These are phyloP conservation scores for Gymnopilus dilepis DNA, from an alignment of 768 basidiomycete species.

Conservation along the genomic window DNA sequence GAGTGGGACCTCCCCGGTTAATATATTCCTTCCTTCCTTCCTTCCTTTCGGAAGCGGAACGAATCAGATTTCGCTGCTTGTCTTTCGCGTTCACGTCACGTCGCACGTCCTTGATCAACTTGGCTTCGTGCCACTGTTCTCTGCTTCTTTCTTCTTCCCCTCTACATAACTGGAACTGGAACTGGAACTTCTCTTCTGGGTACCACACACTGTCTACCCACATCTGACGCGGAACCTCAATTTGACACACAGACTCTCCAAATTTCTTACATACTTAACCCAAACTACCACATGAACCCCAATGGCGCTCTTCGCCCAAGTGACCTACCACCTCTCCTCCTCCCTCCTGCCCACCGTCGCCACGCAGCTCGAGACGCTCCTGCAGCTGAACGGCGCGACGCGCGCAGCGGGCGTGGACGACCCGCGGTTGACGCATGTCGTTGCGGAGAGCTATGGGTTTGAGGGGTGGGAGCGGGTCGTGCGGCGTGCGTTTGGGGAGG, in stretches of 20 bases:
- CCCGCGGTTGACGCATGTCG: slow-evolving; percentile 52
- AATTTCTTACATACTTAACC: no score
- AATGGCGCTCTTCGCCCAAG: slow-evolving; percentile 8
- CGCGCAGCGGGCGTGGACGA: slow-evolving; percentile 35
- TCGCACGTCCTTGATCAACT: neutral
- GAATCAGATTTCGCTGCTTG: neutral
- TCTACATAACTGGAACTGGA: no score
- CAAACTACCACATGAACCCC: no score
- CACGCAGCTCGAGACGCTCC: slow-evolving; percentile 49
- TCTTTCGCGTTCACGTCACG: neutral
- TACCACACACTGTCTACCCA: no score
- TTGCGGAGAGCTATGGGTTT: slow-evolving; percentile 61
- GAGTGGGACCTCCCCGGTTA: no score
- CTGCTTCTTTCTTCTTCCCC: neutral
- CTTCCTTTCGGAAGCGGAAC: no score
- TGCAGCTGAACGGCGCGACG: slow-evolving; percentile 58
- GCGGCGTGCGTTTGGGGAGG: slow-evolving; percentile 29
- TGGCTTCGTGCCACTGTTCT: neutral
- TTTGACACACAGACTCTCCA: no score
- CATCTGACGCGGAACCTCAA: no score
- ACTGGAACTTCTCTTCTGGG: no score
- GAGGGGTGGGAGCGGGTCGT: slow-evolving; percentile 57
- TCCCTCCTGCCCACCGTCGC: slow-evolving; percentile 49
- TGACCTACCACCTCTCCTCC: slow-evolving; percentile 43
- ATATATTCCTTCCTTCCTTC: no score